Evolutionary conservation across 2,329 filamentous ascomycete genomes (phyloP).

Genomic region (Fusarium dimerum): DNA sequence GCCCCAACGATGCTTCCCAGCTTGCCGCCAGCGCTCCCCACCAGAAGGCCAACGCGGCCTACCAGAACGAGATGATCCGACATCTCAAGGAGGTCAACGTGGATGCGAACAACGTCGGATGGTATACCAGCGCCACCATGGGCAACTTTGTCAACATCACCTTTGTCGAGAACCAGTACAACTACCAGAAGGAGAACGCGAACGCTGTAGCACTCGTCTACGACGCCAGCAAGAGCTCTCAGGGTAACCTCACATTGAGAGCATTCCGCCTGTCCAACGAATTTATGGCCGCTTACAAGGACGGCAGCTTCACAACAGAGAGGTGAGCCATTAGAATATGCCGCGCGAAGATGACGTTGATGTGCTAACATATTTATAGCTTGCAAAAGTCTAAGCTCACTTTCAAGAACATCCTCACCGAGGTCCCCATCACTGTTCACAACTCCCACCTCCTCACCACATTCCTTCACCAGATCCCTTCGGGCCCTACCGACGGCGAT

Average conservation of each 20-base stretch:
- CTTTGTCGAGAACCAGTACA: constrained; percentile 97
- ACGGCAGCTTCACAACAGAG: constrained; percentile 96
- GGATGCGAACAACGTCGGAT: constrained; percentile 95
- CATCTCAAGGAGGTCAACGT: constrained; percentile 97
- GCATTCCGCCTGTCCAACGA: constrained; percentile 86
- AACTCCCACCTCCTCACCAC: constrained; percentile 97
- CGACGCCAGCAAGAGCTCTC: constrained; percentile 92
- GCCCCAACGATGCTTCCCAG: constrained; percentile 73
- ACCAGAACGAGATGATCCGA: constrained; percentile 97
- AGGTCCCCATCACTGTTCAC: constrained; percentile 86
- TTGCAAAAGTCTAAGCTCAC: constrained; percentile 92
- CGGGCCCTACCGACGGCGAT: constrained; percentile 60
- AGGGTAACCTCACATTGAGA: constrained; percentile 84
- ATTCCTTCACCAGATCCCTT: constrained; percentile 89
- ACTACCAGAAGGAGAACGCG: constrained; percentile 96
- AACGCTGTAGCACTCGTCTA: constrained; percentile 86
- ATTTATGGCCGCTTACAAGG: constrained; percentile 92
- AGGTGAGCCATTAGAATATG: constrained; percentile 58
- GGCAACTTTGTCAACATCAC: constrained; percentile 95
- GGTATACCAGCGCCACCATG: constrained; percentile 99
- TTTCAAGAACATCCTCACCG: constrained; percentile 90
- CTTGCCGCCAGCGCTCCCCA: constrained; percentile 86
- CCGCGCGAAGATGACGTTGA: not conserved
- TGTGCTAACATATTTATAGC: constrained; percentile 47
- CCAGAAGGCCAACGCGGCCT: constrained; percentile 83